Conservation (phyloP, 768 basidiomycete genomes). For the Xerocomus spinulosus region DNA sequence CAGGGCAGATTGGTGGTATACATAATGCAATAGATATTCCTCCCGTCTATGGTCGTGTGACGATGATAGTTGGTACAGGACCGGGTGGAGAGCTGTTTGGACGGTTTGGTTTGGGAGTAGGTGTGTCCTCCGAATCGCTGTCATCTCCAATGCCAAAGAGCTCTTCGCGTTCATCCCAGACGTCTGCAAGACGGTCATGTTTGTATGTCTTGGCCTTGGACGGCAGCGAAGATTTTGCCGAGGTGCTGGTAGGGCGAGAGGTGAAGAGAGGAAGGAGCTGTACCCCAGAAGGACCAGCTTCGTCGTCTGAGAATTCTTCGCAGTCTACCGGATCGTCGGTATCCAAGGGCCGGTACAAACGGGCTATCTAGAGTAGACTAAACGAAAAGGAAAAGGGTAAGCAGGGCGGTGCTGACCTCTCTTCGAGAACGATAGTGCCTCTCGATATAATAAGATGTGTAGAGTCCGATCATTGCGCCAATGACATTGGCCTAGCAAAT, state of each 20-base stretch:
- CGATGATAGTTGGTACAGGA: constrained; percentile 26
- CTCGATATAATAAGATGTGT: constrained; percentile 63
- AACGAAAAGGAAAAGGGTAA: background rate
- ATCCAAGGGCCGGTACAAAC: constrained; percentile 70
- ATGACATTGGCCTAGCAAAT: constrained; percentile 65
- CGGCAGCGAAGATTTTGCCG: constrained; percentile 17
- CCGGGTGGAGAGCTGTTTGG: constrained; percentile 1
- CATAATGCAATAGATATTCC: constrained; percentile 22
- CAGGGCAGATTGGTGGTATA: constrained; percentile 21
- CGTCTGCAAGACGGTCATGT: constrained; percentile 46
- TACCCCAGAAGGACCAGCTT: constrained; percentile 40
- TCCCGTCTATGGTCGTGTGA: constrained; percentile 23
- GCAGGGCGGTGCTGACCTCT: constrained; percentile 46
- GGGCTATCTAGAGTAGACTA: constrained; percentile 51
- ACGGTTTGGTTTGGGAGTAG: constrained; percentile 5
- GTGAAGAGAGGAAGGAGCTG: constrained; percentile 57
- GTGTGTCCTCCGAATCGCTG: constrained; percentile 49
- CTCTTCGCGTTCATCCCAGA: constrained; percentile 80
- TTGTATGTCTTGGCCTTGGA: constrained; percentile 30
- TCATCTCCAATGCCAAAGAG: constrained; percentile 64
- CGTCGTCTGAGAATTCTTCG: constrained; percentile 43
- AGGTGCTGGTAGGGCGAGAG: constrained; percentile 7
- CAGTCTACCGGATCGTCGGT: constrained; percentile 49
- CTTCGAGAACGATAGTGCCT: constrained; percentile 71
- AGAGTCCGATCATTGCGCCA: constrained; percentile 68